Evolutionary conservation across 208 protist species (phyloP), one percentile per base, ranked within the genome.

Genomic region (Crithidia thermophila): DNA sequence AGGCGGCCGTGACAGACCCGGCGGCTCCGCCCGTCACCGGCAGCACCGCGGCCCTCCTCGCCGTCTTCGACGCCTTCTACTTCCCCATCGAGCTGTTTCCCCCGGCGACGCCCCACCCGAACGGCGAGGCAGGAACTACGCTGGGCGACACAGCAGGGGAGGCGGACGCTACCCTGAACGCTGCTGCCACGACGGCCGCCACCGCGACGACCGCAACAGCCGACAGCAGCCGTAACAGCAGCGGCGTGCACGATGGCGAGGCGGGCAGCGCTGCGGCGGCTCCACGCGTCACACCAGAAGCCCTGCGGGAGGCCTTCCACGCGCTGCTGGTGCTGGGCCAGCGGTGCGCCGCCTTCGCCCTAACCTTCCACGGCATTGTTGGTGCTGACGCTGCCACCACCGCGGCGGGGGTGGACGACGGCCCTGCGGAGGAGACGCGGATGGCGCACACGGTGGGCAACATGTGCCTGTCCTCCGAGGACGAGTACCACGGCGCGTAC

Each of bases 41-140:
- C 14, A 8, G 46, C 6, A 40, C 47, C 33, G 45, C 67, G 21
- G 40, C 57, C 13, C 36, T 79, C 18, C 40, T 68, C 16, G 57
- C 70, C n/a, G 61, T 75, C 39, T 79, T 79, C 34, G 74, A 79
- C 16, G 45, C 47, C 16, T 69, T 64, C 46, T 71, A 65, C 53
- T 79, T 75, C 56, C 74, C 74, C 1, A 8, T 28, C 6, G 74
- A 79, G 30, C 59, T 75, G n/a, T 73, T 78, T n/a, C 11, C 34
- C 13, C 16, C 50, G 7, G 13, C 27, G 21, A 23, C 18, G 34
- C 34, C n/a, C n/a, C n/a, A n/a, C n/a, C n/a, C n/a, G n/a, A n/a
- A n/a, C n/a, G n/a, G n/a, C n/a, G n/a, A 11, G 34, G 34, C 6
- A 14, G 34, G 34, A 11, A 14, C 34, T 6, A 11, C 34, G 34